phyloP scores from a whole-genome alignment of 2,329 filamentous ascomycete species.

The Aspergillus neoniger region DNA sequence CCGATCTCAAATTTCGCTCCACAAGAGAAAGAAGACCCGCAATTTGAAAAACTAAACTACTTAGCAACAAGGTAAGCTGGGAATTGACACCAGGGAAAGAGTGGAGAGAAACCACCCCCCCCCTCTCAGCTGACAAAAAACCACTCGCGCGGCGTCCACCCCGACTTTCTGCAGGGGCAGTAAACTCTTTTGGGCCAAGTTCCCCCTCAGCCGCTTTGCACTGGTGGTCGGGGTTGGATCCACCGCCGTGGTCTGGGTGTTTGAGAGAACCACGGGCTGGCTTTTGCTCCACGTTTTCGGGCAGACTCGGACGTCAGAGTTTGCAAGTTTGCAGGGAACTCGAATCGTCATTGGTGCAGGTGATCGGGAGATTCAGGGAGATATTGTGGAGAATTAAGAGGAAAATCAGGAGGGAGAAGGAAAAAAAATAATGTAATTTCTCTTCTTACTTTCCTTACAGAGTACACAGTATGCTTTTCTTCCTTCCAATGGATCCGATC shows the following conservation, averaged over 20 bases:
- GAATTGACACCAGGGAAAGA: constrained; percentile 4
- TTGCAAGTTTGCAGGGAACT: not conserved
- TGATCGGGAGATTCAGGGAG: constrained; percentile 16
- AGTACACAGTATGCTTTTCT: not conserved
- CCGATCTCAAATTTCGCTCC: constrained; percentile 12
- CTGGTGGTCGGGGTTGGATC: constrained; percentile 2
- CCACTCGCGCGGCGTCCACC: not conserved
- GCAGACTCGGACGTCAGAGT: constrained; percentile 15
- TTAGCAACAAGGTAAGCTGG: not conserved
- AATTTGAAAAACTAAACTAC: not conserved
- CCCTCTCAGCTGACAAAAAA: constrained; percentile 1
- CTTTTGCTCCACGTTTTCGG: constrained; percentile 17
- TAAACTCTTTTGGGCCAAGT: constrained; percentile 11
- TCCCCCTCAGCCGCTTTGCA: not conserved
- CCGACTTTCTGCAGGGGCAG: constrained; percentile 6
- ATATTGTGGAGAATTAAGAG: not conserved
- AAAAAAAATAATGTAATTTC: not conserved
- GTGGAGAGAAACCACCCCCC: too few relatives aligned
- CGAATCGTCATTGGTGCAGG: not conserved
- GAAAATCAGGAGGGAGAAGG: not conserved
- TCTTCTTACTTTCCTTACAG: not conserved
- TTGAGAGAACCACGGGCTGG: constrained; percentile 1
- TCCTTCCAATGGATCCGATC: not conserved
- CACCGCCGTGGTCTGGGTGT: constrained; percentile 7
- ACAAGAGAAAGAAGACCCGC: not conserved